phyloP scores from a whole-genome alignment of 192 early-diverging fungal genomes.

The Coemansia sp. region DNA sequence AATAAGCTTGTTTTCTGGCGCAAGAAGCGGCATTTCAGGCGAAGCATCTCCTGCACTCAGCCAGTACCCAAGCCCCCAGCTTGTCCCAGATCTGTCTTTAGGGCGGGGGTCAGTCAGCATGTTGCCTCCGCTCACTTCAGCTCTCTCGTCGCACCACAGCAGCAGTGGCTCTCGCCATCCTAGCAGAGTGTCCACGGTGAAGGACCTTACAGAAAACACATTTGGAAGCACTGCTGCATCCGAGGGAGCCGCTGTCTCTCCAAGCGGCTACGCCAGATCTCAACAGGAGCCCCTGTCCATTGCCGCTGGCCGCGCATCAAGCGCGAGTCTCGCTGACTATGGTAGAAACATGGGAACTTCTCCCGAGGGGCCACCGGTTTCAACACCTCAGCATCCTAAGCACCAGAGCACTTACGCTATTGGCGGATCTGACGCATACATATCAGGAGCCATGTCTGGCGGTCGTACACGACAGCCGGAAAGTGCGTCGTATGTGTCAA shows the following conservation, averaged over 20 bases:
- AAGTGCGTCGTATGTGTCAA: slow-evolving; percentile 24
- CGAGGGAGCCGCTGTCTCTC: not conserved
- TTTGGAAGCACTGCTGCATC: slow-evolving; percentile 1
- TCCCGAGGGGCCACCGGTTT: slow-evolving; percentile 16
- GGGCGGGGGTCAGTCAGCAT: slow-evolving; percentile 21
- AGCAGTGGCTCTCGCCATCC: slow-evolving; percentile 11
- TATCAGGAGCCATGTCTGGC: slow-evolving; percentile 3
- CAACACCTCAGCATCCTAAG: slow-evolving; percentile 12
- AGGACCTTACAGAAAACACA: slow-evolving; percentile 3
- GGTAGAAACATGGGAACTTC: slow-evolving; percentile 14
- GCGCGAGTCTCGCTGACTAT: not conserved
- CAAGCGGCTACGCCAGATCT: not conserved
- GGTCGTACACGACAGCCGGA: slow-evolving; percentile 20
- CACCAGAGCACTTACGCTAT: slow-evolving; percentile 1
- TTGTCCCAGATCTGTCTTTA: slow-evolving; percentile 37
- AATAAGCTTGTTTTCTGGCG: slow-evolving; percentile 11
- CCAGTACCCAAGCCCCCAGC: slow-evolving; percentile 52
- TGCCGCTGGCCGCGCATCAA: not conserved
- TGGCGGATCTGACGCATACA: slow-evolving; percentile 14
- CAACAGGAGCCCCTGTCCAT: not conserved
- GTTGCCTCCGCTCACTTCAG: slow-evolving; percentile 34
- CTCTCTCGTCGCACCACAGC: slow-evolving; percentile 38
- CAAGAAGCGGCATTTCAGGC: slow-evolving; percentile 37
- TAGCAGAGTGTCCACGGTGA: slow-evolving; percentile 6
- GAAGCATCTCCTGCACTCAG: slow-evolving; percentile 51